Base-by-base conservation (phyloP, 139 green algal genomes). In the Picochlorum sp. region DNA sequence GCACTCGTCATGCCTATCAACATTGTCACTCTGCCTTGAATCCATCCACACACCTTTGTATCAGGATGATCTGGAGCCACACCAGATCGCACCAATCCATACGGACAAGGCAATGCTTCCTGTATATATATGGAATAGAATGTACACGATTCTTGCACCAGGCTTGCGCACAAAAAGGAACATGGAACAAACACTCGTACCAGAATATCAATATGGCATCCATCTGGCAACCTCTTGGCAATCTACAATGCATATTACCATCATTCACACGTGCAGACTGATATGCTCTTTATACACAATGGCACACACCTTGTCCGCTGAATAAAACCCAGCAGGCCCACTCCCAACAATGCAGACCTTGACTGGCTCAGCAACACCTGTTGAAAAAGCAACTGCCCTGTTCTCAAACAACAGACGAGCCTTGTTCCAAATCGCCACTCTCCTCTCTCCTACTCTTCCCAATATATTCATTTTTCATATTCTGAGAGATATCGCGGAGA, bases 41-140 rank as follows among this genome's bases (percentile, higher is more conserved):
- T 30, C 28, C 28, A 30, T 30, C 84, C 78, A 86, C 47, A 20
- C 18, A 54, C 47, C 47, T 98, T 98, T 37, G 90, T 97, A 67
- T 93, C 85, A 50, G 82, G 79, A 63, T 98, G 93, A 68, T 98
- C 93, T 6, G 93, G 92, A 0, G 93, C 93, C n/a, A 98, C 93
- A 5, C 89, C 89, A 3, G 84, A 94, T 10, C 90, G 77, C 11
- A 98, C 92, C 7, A 99, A 79, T 6, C 93, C 93, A 81, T 94
- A 99, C 3, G 93, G 93, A 0, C 87, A 89, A 3, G 91, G 91
- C 45, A 97, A 75, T 3, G 82, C 71, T 24, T 99, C 93, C 79
- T 79, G 66, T 26, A 31, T 28, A 63, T 28, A 26, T 18, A 64
- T 15, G 11, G 55, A 45, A 28, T 4, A 24, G n/a, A 20, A 64